phyloP scores from a whole-genome alignment of 768 basidiomycete genomes.

The Kwoniella sp. region DNA sequence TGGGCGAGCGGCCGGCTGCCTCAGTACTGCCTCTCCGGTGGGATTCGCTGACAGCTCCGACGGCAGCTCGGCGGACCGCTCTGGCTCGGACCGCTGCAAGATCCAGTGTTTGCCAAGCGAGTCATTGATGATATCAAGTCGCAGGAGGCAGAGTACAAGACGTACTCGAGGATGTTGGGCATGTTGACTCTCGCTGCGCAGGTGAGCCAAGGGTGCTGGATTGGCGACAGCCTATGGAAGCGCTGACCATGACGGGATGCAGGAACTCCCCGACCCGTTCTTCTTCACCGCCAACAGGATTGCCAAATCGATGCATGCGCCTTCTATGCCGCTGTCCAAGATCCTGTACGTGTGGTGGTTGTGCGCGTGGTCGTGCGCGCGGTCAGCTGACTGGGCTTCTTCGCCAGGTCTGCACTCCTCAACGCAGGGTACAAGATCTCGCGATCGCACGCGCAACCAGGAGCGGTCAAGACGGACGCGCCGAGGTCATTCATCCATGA shows the following conservation, averaged over 20 bases:
- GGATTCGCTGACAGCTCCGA: background rate
- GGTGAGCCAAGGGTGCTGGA: no score
- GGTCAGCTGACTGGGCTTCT: background rate
- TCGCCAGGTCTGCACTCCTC: constrained; percentile 73
- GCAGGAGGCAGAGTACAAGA: constrained; percentile 67
- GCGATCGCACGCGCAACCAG: constrained; percentile 81
- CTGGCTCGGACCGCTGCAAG: constrained; percentile 89
- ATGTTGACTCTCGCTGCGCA: constrained; percentile 89
- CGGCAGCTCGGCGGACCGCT: constrained; percentile 83
- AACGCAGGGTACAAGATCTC: constrained; percentile 80
- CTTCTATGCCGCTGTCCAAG: constrained; percentile 16
- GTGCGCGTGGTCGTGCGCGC: background rate
- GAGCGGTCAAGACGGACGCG: constrained; percentile 87
- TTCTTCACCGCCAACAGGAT: constrained; percentile 41
- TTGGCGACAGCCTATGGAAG: no score
- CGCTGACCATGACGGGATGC: background rate
- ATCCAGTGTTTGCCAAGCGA: constrained; percentile 65
- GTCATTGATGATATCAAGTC: constrained; percentile 69
- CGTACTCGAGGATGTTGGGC: constrained; percentile 79
- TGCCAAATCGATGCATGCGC: constrained; percentile 21
- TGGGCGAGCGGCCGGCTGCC: no score
- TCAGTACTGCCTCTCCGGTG: background rate
- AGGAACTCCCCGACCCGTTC: constrained; percentile 41
- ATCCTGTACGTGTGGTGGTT: constrained; percentile 11
- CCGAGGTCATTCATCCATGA: constrained; percentile 68